Evolutionary conservation across 495 filamentous ascomycete species (phyloP).

Genomic region (Daldinia childiae): DNA sequence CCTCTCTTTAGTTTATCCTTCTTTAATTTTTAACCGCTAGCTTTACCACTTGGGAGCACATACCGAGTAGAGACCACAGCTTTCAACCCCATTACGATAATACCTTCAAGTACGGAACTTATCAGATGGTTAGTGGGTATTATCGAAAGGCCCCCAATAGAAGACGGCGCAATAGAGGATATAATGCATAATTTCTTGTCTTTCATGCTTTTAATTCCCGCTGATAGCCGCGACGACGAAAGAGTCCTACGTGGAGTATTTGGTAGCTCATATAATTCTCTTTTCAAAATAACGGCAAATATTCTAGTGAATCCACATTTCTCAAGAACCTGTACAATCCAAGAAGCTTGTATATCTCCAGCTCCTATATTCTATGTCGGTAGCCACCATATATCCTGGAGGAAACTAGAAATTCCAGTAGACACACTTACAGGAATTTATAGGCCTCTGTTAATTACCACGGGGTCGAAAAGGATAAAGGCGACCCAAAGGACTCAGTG

Average conservation of each 20-base stretch:
- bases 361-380: background rate
- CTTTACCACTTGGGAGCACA: too few species aligned
- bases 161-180: background rate
- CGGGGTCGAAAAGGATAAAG: background rate
- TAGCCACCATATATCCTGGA: background rate
- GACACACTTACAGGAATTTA: background rate
- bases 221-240: background rate
- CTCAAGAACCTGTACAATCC: background rate
- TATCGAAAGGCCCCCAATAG: too few species aligned
- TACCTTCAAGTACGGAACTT: too few species aligned
- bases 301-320: background rate
- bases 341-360: background rate
- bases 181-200: background rate
- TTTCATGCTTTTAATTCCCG: background rate
- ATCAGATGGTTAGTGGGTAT: too few species aligned
- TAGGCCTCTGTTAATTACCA: background rate
- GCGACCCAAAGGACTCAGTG: background rate
- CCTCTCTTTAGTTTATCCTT: too few species aligned
- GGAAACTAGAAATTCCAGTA: background rate
- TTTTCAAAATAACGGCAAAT: background rate
- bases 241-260: background rate
- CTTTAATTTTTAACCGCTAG: too few species aligned
- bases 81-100: too few species aligned
- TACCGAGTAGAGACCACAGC: too few species aligned
- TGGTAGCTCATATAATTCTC: background rate